A percentile compares a stretch with the other conserved stretches of the same genome.
phyloP scores from a whole-genome alignment of 352 stramenopile species.

The Globisporangium cederbergense region DNA sequence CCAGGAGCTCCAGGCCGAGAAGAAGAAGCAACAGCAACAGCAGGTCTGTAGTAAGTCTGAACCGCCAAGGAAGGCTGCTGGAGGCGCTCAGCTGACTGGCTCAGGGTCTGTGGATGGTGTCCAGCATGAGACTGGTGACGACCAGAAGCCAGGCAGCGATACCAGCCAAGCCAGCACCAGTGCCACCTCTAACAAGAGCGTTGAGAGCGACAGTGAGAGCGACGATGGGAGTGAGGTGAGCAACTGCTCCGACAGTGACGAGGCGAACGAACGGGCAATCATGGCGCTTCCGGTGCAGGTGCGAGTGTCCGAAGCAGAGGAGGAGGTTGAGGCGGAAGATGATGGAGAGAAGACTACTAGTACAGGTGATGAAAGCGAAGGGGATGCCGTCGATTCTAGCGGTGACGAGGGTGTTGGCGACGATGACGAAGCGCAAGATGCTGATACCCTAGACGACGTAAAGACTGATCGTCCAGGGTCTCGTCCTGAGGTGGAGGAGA shows the following conservation, averaged over 20 bases:
- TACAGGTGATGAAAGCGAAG: background rate
- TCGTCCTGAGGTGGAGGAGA: constrained; percentile 14
- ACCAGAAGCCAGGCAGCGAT: background rate
- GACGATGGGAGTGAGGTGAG: constrained; percentile 56
- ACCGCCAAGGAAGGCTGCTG: background rate
- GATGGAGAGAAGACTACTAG: too few species aligned
- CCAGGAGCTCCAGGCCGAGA: constrained; percentile 45
- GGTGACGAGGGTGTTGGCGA: constrained; percentile 5
- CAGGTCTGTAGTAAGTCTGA: background rate
- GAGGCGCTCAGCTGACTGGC: background rate
- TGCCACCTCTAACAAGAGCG: background rate
- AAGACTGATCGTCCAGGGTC: background rate
- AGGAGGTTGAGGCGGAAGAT: background rate
- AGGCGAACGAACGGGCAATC: constrained; percentile 50
- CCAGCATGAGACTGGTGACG: background rate
- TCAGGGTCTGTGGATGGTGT: background rate
- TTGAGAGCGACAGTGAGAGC: constrained; percentile 32
- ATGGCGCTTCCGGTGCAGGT: constrained; percentile 36
- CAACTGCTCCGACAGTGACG: constrained; percentile 64
- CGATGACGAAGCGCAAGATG: background rate
- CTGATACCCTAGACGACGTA: constrained; percentile 1
- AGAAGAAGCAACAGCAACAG: constrained; percentile 12
- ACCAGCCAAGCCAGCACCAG: background rate
- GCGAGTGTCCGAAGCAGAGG: background rate
- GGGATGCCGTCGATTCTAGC: background rate